Evolutionary conservation across 1,284 basidiomycete genomes (phyloP), one percentile per base, ranked within the genome.

Genomic region (Crepidotus sp.): DNA sequence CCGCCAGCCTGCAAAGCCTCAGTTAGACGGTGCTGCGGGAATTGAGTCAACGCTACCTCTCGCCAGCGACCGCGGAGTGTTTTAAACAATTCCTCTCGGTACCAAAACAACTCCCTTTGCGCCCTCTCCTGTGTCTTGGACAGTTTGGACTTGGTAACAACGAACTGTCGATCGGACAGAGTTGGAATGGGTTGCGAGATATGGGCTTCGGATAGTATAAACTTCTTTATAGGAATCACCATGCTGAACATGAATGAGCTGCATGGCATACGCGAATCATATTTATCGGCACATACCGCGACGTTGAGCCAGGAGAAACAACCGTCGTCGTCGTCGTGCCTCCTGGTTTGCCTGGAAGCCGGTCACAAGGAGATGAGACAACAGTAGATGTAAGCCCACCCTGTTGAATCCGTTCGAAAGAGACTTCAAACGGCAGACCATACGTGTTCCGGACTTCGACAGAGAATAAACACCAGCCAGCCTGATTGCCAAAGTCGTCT

Each of bases 21-120:
- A 27, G 31, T 43, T n/a, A 40, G 49, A 36, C 22, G 5, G 7
- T 15, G 14, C 3, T 30, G 18, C 45, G 32, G 49, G 51, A 10
- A 26, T 14, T 26, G 34, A 9, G 24, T 11, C 15, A 15, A 11
- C 40, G 45, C 50, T 48, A 88, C 89, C 74, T 97, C 92, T 56
- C 73, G 76, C 94, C 94, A 98, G 10, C 67, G 69, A 7, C 83
- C 83, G 14, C 64, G 67, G 5, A 96, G 61, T 33, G 68, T 65
- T 32, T 75, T 74, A 55, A 96, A 76, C 9, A 98, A 65, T 51
- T 83, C 78, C 59, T 98, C 88, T 22, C 93, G 74, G 59, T 93
- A 94, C 95, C 94, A 98, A 66, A 98, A 98, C 11, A 93, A 61
- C 56, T 89, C 83, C 26, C 80, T 71, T 54, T 86, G 80, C 7